Percentiles rank a stretch among this genome's conserved stretches.
Evolutionary conservation across 164 flowering plant species (phyloP).

Genomic region (Sedum album): DNA sequence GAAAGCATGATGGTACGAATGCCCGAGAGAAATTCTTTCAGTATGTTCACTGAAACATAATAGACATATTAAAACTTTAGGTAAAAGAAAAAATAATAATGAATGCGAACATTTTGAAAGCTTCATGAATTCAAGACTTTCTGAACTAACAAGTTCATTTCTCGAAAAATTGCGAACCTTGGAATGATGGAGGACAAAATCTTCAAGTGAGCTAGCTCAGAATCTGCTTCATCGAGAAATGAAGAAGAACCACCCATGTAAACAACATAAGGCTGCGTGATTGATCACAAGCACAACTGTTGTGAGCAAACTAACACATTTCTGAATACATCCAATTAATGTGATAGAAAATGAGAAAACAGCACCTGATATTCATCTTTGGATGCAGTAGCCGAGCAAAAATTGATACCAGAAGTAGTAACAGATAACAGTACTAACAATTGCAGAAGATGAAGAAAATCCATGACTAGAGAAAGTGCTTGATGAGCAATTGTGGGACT

Average conservation of each 20-base stretch:
- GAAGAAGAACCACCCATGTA: slow-evolving; percentile 65
- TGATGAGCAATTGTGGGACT: background rate
- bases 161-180: slow-evolving; percentile 32
- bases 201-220: slow-evolving; percentile 33
- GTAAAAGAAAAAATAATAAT: no score
- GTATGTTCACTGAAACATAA: slow-evolving; percentile 38
- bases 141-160: background rate
- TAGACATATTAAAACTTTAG: background rate
- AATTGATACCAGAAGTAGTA: background rate
- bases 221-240: slow-evolving; percentile 17
- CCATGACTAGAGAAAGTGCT: background rate
- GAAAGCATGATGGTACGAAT: slow-evolving; percentile 60
- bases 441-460: background rate
- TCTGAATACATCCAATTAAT: background rate
- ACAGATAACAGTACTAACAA: background rate
- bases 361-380: background rate
- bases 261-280: slow-evolving; percentile 51
- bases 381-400: background rate
- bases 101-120: background rate
- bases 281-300: background rate
- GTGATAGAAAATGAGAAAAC: background rate
- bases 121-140: background rate
- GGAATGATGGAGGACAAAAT: slow-evolving; percentile 52
- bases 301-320: background rate
- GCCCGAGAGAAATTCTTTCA: slow-evolving; percentile 36